Percentiles rank a stretch among this genome's conserved stretches.
Evolutionary conservation across 2,329 filamentous ascomycete genomes (phyloP).

Genomic region (Dendrostoma leiphaemia): DNA sequence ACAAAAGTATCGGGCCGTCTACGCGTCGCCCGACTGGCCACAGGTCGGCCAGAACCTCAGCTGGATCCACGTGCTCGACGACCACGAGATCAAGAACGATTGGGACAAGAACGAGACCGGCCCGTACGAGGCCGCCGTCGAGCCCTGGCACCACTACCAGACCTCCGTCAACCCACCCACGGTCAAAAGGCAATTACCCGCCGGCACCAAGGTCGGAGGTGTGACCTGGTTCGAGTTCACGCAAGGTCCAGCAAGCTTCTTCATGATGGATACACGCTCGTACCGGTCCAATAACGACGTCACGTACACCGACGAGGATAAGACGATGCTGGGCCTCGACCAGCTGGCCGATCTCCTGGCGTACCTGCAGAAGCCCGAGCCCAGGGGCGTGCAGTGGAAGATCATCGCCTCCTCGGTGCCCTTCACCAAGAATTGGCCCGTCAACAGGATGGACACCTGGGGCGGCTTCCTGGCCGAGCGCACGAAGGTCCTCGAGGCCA

Average conservation of each 20-base stretch:
- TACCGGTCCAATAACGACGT: slow-evolving; percentile 71
- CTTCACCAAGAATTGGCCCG: slow-evolving; percentile 96
- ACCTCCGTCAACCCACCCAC: slow-evolving; percentile 77
- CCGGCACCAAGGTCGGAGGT: slow-evolving; percentile 42
- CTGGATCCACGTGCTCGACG: slow-evolving; percentile 96
- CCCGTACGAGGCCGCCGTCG: slow-evolving; percentile 74
- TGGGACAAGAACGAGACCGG: slow-evolving; percentile 82
- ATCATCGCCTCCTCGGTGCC: slow-evolving; percentile 87
- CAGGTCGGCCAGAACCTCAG: slow-evolving; percentile 75
- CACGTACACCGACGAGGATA: slow-evolving; percentile 60
- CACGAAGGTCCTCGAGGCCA: slow-evolving; percentile 75
- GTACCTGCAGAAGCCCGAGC: slow-evolving; percentile 72
- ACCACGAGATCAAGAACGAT: slow-evolving; percentile 95
- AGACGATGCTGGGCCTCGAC: slow-evolving; percentile 81
- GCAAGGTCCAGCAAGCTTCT: slow-evolving; percentile 89
- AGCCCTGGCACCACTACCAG: slow-evolving; percentile 87
- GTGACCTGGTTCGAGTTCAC: slow-evolving; percentile 87
- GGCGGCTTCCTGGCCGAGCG: slow-evolving; percentile 86
- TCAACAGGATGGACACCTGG: slow-evolving; percentile 90
- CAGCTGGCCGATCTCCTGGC: slow-evolving; percentile 78
- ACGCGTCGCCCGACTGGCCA: slow-evolving; percentile 89
- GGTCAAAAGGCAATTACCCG: slow-evolving; percentile 47
- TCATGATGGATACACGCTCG: slow-evolving; percentile 87
- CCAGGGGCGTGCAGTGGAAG: slow-evolving; percentile 85
- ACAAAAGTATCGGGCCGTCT: slow-evolving; percentile 92